A percentile compares a stretch with the other conserved stretches of the same genome.
Evolutionary conservation across 2,329 filamentous ascomycete species (phyloP).

Genomic region (Talaromyces sp.): DNA sequence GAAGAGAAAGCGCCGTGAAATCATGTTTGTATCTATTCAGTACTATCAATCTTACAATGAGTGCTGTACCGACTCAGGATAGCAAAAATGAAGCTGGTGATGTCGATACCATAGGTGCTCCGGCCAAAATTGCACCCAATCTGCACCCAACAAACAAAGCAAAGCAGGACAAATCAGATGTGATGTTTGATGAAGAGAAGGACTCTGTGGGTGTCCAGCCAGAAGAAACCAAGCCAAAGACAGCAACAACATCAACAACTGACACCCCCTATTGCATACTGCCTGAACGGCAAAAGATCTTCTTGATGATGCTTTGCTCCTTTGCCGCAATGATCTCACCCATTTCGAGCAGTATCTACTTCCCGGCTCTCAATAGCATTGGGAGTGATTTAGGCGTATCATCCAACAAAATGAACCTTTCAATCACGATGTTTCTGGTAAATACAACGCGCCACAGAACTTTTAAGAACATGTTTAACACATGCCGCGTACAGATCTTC

Average conservation of each 20-base stretch:
- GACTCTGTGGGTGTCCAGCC: background rate
- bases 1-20: background rate
- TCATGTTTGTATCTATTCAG: background rate
- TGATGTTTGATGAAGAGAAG: background rate
- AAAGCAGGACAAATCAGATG: background rate
- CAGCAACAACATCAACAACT: background rate
- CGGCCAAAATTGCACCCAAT: background rate
- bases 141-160: background rate
- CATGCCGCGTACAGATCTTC: conserved; percentile 36
- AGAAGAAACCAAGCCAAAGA: background rate
- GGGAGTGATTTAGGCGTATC: conserved; percentile 40
- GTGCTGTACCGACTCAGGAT: background rate
- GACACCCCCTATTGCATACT: conserved; percentile 9
- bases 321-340: conserved; percentile 13
- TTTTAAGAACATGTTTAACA: background rate
- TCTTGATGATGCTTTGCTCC: conserved; percentile 8
- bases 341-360: conserved; percentile 37
- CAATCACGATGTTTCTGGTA: conserved; percentile 43
- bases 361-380: conserved; percentile 43
- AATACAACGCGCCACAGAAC: background rate
- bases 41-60: background rate
- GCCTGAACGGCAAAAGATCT: conserved; percentile 7
- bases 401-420: conserved; percentile 38
- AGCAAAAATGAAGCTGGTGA: background rate
- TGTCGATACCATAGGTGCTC: background rate